These are phyloP conservation scores for Rutstroemia sp. DNA, from an alignment of 2,329 filamentous ascomycete genomes.

Conservation along the genomic window DNA sequence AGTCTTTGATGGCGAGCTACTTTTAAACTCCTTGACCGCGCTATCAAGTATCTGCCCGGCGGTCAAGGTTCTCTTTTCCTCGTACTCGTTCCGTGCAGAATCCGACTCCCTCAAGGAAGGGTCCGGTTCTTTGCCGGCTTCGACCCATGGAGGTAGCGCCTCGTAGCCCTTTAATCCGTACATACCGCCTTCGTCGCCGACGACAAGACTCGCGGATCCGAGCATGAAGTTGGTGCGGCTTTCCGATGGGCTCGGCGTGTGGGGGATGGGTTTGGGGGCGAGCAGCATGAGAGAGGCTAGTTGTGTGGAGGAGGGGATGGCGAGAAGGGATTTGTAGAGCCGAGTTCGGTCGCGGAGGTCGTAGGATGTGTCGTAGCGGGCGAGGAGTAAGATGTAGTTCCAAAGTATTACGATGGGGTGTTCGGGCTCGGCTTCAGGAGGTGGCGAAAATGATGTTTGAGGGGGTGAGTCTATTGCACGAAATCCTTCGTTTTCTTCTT, in stretches of 20 bases:
- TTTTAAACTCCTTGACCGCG: slow-evolving; percentile 36
- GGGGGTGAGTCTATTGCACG: slow-evolving; percentile 15
- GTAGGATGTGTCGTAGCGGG: slow-evolving; percentile 89
- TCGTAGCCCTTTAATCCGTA: slow-evolving; percentile 75
- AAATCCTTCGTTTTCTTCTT: slow-evolving; percentile 23
- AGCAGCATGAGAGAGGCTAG: slow-evolving; percentile 85
- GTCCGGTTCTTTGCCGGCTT: slow-evolving; percentile 72
- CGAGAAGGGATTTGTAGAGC: slow-evolving; percentile 78
- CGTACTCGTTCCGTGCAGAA: slow-evolving; percentile 31
- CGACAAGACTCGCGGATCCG: slow-evolving; percentile 77
- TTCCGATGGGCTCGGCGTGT: slow-evolving; percentile 83
- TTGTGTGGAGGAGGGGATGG: slow-evolving; percentile 66
- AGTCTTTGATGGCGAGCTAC: slow-evolving; percentile 33
- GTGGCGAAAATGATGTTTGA: slow-evolving; percentile 15
- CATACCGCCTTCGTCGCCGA: slow-evolving; percentile 67
- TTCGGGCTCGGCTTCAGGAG: slow-evolving; percentile 27
- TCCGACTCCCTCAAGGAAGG: slow-evolving; percentile 60
- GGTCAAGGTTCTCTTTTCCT: slow-evolving; percentile 39
- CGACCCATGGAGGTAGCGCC: slow-evolving; percentile 76
- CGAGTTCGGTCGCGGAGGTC: slow-evolving; percentile 87
- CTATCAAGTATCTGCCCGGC: slow-evolving; percentile 59
- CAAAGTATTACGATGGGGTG: slow-evolving; percentile 74
- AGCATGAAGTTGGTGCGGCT: slow-evolving; percentile 69
- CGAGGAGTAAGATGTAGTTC: slow-evolving; percentile 76
- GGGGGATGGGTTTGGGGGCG: slow-evolving; percentile 88